Percentiles rank a stretch among this genome's conserved stretches.
Evolutionary conservation across 1,284 basidiomycete genomes (phyloP).

Genomic region (Stygiomarasmius scandens): DNA sequence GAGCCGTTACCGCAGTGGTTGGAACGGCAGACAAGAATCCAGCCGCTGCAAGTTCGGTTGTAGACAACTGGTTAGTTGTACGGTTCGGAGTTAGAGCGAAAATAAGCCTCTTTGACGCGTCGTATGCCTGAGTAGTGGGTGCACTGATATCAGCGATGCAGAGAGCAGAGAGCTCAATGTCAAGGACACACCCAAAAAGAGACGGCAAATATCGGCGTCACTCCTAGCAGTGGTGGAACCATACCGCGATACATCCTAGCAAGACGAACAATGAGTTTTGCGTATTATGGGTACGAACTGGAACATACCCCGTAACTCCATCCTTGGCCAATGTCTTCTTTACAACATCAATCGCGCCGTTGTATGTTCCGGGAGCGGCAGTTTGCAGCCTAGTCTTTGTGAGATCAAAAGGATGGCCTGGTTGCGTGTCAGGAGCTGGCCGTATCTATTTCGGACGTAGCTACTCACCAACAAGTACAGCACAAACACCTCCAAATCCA

Average conservation of each 20-base stretch:
- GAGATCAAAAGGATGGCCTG: conserved; percentile 96
- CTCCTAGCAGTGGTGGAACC: conserved; percentile 93
- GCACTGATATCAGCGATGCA: conserved; percentile 1
- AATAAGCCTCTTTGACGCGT: conserved; percentile 90
- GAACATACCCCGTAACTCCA: conserved; percentile 81
- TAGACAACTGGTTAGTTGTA: conserved; percentile 65
- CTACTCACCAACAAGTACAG: conserved; percentile 84
- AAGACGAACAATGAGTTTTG: neutral
- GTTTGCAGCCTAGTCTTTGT: conserved; percentile 98
- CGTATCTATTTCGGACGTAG: neutral
- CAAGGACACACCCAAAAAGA: conserved; percentile 89
- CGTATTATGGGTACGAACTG: neutral
- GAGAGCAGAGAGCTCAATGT: neutral
- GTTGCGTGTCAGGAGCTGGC: neutral
- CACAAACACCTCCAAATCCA: conserved; percentile 87
- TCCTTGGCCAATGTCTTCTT: conserved; percentile 88
- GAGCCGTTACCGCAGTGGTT: conserved; percentile 89
- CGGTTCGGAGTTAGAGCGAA: conserved; percentile 73
- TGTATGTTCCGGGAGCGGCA: conserved; percentile 88
- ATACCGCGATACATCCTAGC: conserved; percentile 92
- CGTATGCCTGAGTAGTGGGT: conserved; percentile 73
- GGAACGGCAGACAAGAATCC: conserved; percentile 96
- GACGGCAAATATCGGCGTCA: conserved; percentile 98
- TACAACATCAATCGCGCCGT: conserved; percentile 92
- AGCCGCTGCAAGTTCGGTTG: conserved; percentile 85